phyloP scores from a whole-genome alignment of 495 filamentous ascomycete genomes.

The Aspergillus steynii region DNA sequence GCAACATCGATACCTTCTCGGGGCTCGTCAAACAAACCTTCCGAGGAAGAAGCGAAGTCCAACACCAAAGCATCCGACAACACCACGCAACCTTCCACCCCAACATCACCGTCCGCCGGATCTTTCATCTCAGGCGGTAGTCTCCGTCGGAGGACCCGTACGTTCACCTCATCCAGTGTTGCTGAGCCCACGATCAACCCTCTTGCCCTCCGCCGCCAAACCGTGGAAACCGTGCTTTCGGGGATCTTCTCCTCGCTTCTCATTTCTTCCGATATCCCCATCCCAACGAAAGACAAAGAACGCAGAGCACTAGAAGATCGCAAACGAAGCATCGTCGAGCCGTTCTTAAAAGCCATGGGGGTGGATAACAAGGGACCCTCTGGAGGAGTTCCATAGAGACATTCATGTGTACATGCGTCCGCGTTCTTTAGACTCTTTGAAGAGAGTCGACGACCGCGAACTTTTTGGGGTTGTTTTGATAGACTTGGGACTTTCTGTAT shows the following conservation, averaged over 20 bases:
- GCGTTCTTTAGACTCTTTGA: not conserved
- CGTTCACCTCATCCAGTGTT: conserved; percentile 18
- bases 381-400: conserved; percentile 23
- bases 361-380: conserved; percentile 43
- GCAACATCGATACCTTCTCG: conserved; percentile 24
- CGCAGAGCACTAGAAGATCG: conserved; percentile 41
- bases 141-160: conserved; percentile 34
- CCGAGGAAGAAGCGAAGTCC: conserved; percentile 10
- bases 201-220: conserved; percentile 30
- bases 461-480: not conserved
- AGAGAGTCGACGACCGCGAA: not conserved
- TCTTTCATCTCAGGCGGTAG: conserved; percentile 35
- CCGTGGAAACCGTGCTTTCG: conserved; percentile 37
- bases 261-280: conserved; percentile 32
- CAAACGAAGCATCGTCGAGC: conserved; percentile 43
- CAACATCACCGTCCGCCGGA: conserved; percentile 22
- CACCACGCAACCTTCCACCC: conserved; percentile 8
- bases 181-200: conserved; percentile 8
- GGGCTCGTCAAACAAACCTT: conserved; percentile 6
- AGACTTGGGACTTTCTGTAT: not conserved
- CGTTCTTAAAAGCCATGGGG: conserved; percentile 46
- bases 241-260: conserved; percentile 37
- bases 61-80: conserved; percentile 13
- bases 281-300: conserved; percentile 44
- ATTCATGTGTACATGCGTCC: not conserved